Percentiles rank a stretch among this genome's conserved stretches.
phyloP scores from a whole-genome alignment of 345 rosid genomes.

The Zanthoxylum bungeanum region DNA sequence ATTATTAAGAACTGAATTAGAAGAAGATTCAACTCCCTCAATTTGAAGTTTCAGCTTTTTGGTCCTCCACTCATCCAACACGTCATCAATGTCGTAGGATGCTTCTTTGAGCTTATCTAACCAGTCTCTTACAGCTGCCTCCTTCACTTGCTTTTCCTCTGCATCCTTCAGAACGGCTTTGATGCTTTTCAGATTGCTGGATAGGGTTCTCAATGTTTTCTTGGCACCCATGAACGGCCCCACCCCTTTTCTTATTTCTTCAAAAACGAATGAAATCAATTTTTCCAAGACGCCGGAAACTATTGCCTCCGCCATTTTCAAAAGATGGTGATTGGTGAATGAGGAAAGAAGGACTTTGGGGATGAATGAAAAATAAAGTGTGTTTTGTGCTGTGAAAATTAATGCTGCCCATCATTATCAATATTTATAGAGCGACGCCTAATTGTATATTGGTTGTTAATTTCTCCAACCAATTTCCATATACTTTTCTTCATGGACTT shows the following conservation, averaged over 20 bases:
- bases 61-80: conserved; percentile 2
- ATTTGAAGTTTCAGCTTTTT: neutral
- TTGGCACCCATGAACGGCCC: neutral
- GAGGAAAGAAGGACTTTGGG: too few relatives aligned
- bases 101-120: neutral
- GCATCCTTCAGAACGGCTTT: conserved; percentile 1
- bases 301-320: neutral
- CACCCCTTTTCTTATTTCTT: neutral
- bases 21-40: neutral
- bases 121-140: neutral
- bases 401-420: too few relatives aligned
- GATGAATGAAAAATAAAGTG: too few relatives aligned
- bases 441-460: too few relatives aligned
- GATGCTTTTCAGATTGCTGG: neutral
- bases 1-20: too few relatives aligned
- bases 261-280: neutral
- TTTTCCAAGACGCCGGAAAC: neutral
- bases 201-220: neutral
- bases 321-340: neutral
- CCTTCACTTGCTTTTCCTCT: neutral
- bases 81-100: conserved; percentile 2
- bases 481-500: too few relatives aligned
- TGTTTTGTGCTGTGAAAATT: too few relatives aligned
- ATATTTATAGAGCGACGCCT: too few relatives aligned
- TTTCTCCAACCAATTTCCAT: too few relatives aligned